Evolutionary conservation across 495 filamentous ascomycete species (phyloP).

Genomic region (Hypoxylon lienhwacheense): DNA sequence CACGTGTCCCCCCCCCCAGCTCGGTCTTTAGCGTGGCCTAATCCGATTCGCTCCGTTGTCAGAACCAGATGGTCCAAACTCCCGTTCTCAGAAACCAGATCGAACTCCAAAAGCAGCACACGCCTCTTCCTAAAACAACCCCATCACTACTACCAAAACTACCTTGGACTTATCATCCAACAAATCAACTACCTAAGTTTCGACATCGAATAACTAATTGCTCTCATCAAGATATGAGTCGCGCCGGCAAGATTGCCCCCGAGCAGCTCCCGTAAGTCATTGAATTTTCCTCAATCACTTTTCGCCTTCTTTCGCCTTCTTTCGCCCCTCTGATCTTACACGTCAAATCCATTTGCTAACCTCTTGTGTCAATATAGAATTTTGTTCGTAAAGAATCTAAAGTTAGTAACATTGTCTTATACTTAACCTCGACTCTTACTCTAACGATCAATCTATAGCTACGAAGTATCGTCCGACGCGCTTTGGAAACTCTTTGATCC

Average conservation of each 20-base stretch:
- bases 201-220: constrained; percentile 16
- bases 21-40: constrained; percentile 35
- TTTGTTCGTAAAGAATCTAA: constrained; percentile 43
- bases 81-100: constrained; percentile 20
- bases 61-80: constrained; percentile 24
- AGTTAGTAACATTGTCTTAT: constrained; percentile 18
- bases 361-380: constrained; percentile 26
- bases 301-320: constrained; percentile 1
- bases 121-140: constrained; percentile 31
- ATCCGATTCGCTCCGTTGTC: constrained; percentile 35
- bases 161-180: constrained; percentile 28
- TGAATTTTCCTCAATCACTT: too few relatives aligned
- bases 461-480: constrained; percentile 42
- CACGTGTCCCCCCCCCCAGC: constrained; percentile 19
- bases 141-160: constrained; percentile 20
- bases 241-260: constrained; percentile 80
- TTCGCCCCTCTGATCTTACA: neutral
- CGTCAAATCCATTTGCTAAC: constrained; percentile 23
- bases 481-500: constrained; percentile 44
- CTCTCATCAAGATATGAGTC: constrained; percentile 63
- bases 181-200: constrained; percentile 14
- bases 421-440: neutral
- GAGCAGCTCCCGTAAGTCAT: constrained; percentile 81
- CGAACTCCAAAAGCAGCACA: constrained; percentile 33
- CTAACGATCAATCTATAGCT: constrained; percentile 23